A percentile compares a stretch with the other conserved stretches of the same genome.
phyloP scores from a whole-genome alignment of 331 rosid genomes.

The Prunus yedoensis region DNA sequence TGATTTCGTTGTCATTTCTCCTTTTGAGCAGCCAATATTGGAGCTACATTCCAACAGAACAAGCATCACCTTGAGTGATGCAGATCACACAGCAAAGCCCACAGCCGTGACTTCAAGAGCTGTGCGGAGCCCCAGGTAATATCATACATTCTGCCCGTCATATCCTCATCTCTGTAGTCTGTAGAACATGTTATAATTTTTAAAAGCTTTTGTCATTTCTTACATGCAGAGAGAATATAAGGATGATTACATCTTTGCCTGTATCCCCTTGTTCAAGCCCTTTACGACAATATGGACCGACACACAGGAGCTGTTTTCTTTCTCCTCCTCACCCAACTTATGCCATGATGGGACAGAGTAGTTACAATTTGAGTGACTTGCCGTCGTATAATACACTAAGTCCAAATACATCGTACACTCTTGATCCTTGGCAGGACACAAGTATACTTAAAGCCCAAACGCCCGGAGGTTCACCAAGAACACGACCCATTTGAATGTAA shows the following conservation, averaged over 20 bases:
- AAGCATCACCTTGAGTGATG: constrained; percentile 49
- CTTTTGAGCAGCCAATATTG: constrained; percentile 63
- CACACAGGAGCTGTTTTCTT: constrained; percentile 47
- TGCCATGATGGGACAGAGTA: constrained; percentile 49
- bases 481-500: constrained; percentile 67
- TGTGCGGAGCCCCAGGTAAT: constrained; percentile 64
- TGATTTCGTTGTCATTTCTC: constrained; percentile 18
- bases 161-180: constrained; percentile 12
- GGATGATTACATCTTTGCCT: constrained; percentile 75
- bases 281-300: constrained; percentile 54
- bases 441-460: constrained; percentile 53
- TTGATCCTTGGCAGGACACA: constrained; percentile 61
- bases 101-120: constrained; percentile 49
- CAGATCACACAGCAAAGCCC: constrained; percentile 47
- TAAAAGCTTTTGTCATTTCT: constrained; percentile 14
- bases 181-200: background rate
- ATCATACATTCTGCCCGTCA: constrained; percentile 13
- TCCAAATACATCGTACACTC: constrained; percentile 49
- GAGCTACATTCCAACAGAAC: constrained; percentile 61
- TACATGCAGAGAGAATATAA: constrained; percentile 55
- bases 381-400: constrained; percentile 43
- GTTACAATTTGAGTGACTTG: constrained; percentile 45
- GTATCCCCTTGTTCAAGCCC: constrained; percentile 96
- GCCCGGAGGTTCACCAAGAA: constrained; percentile 82
- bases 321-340: constrained; percentile 82